A percentile compares a stretch with the other conserved stretches of the same genome.
Evolutionary conservation across 306 rosid species (phyloP).

Genomic region (Malus asiatica): DNA sequence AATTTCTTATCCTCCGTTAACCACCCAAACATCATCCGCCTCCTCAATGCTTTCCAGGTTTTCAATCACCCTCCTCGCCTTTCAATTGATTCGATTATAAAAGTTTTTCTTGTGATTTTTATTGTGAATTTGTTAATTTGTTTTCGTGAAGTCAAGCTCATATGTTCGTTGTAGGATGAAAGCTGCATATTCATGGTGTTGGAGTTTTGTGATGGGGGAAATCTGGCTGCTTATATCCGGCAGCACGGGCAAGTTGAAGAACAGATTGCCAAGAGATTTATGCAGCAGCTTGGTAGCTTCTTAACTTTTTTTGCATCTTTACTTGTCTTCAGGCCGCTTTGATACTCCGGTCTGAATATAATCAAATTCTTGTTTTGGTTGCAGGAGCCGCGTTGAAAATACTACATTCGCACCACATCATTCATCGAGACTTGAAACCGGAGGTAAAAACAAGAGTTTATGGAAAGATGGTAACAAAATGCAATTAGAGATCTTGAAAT

Average conservation of each 20-base stretch:
- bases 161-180: conserved; percentile 26
- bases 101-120: too few relatives aligned
- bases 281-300: conserved; percentile 59
- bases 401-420: conserved; percentile 34
- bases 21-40: conserved; percentile 53
- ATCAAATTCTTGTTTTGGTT: conserved; percentile 6
- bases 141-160: neutral
- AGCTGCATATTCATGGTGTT: conserved; percentile 40
- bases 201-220: conserved; percentile 58
- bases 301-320: neutral
- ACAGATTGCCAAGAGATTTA: conserved; percentile 41
- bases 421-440: conserved; percentile 62
- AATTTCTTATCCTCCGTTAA: conserved; percentile 47
- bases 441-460: conserved; percentile 29
- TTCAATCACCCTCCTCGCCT: neutral
- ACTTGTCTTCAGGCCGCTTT: neutral
- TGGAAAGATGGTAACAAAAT: neutral
- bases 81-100: neutral
- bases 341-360: neutral
- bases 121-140: neutral
- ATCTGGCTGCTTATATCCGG: conserved; percentile 48
- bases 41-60: conserved; percentile 42
- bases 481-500: too few relatives aligned
- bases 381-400: conserved; percentile 47
- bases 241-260: conserved; percentile 44